phyloP scores from a whole-genome alignment of 441 rosid genomes.

The Euphorbia schlechtendalii region DNA sequence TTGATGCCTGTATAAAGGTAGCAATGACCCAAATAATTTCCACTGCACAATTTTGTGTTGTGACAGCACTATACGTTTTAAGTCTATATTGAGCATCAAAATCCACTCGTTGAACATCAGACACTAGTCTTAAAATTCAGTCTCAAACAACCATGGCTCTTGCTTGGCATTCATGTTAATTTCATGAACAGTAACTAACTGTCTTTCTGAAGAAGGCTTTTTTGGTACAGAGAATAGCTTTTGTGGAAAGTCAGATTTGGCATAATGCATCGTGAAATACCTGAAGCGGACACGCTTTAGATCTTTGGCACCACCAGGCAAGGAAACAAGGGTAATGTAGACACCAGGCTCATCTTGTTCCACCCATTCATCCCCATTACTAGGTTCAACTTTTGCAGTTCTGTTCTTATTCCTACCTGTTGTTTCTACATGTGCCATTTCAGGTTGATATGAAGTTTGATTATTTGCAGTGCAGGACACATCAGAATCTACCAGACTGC shows the following conservation, averaged over 20 bases:
- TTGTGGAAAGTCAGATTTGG: too few relatives aligned
- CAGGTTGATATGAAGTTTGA: too few relatives aligned
- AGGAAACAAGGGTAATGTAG: constrained; percentile 80
- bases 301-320: constrained; percentile 75
- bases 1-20: too few relatives aligned
- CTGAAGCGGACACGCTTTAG: constrained; percentile 98
- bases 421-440: not conserved
- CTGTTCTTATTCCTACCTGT: constrained; percentile 40
- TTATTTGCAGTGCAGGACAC: constrained; percentile 35
- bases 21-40: too few relatives aligned
- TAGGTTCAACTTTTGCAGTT: constrained; percentile 64
- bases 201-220: not conserved
- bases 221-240: too few relatives aligned
- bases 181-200: not conserved
- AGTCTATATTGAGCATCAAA: too few relatives aligned
- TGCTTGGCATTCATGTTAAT: not conserved
- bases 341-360: constrained; percentile 99
- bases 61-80: too few relatives aligned
- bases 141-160: too few relatives aligned
- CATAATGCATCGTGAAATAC: constrained; percentile 36
- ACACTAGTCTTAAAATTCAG: too few relatives aligned
- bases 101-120: too few relatives aligned
- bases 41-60: too few relatives aligned
- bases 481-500: constrained; percentile 41
- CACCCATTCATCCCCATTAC: constrained; percentile 76